phyloP scores from a whole-genome alignment of 2,329 filamentous ascomycete species.

The Trichoderma hamatum region DNA sequence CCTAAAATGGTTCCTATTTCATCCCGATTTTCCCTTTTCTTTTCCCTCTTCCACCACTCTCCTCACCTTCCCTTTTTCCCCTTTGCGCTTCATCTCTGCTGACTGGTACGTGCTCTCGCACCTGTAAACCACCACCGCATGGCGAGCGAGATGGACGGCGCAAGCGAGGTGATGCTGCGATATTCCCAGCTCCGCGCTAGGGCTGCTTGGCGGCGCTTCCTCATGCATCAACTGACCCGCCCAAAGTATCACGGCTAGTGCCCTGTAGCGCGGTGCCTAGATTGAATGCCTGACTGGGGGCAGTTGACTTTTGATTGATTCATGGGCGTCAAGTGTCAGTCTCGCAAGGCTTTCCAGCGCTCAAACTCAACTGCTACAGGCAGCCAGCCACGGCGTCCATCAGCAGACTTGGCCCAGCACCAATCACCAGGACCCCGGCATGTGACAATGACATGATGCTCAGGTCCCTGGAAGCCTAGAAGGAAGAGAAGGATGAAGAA shows the following conservation, averaged over 20 bases:
- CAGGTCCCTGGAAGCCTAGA: not conserved
- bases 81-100: not conserved
- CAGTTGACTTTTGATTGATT: not conserved
- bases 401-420: constrained; percentile 7
- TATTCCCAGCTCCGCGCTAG: not conserved
- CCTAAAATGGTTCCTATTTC: not conserved
- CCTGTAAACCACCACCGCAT: not conserved
- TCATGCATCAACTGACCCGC: constrained; percentile 23
- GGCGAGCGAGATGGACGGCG: constrained; percentile 16
- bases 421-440: constrained; percentile 14
- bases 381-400: constrained; percentile 13
- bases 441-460: constrained; percentile 2
- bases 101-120: constrained; percentile 12
- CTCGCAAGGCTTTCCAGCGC: not conserved
- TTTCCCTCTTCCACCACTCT: not conserved
- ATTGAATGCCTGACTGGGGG: constrained; percentile 16
- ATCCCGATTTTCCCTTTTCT: not conserved
- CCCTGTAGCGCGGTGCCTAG: constrained; percentile 24
- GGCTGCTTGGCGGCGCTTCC: constrained; percentile 10
- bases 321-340: not conserved
- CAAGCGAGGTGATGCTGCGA: constrained; percentile 17
- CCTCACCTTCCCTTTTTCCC: not conserved
- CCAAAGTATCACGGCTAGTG: constrained; percentile 21
- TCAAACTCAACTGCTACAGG: constrained; percentile 4
- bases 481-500: not conserved